phyloP scores from a whole-genome alignment of 306 rosid genomes.

The Clitoria ternatea region DNA sequence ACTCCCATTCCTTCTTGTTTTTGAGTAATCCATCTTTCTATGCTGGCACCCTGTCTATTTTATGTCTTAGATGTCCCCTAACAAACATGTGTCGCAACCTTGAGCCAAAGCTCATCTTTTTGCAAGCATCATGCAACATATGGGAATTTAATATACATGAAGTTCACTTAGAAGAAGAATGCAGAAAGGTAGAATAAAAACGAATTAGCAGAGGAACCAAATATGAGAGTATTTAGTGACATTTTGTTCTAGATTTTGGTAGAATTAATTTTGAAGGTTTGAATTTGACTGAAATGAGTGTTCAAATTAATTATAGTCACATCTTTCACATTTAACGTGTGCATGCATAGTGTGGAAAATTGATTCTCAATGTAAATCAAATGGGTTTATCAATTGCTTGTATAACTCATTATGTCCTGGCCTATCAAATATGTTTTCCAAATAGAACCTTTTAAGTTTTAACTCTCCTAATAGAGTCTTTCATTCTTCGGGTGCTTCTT shows the following conservation, averaged over 20 bases:
- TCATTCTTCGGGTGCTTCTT: background rate
- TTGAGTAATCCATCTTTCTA: background rate
- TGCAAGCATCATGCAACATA: background rate
- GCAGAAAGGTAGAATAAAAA: background rate
- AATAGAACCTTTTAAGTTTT: background rate
- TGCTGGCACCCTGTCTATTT: background rate
- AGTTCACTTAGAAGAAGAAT: conserved; percentile 3
- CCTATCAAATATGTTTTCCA: background rate
- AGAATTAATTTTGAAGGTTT: too few species aligned
- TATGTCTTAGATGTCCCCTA: background rate
- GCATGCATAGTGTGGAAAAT: too few species aligned
- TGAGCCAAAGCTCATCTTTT: background rate
- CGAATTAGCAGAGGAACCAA: background rate
- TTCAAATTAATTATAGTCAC: too few species aligned
- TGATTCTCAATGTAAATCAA: too few species aligned
- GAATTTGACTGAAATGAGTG: too few species aligned
- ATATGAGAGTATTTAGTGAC: background rate
- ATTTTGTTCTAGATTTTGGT: too few species aligned
- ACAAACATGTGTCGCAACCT: background rate
- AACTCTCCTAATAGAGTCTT: background rate
- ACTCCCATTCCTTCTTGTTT: background rate
- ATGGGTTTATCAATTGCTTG: too few species aligned
- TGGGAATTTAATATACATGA: background rate
- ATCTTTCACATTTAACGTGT: too few species aligned
- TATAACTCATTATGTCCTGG: background rate